Percentiles rank a stretch among this genome's conserved stretches.
Conservation (phyloP, 306 rosid species). For the Quercus cerris region DNA sequence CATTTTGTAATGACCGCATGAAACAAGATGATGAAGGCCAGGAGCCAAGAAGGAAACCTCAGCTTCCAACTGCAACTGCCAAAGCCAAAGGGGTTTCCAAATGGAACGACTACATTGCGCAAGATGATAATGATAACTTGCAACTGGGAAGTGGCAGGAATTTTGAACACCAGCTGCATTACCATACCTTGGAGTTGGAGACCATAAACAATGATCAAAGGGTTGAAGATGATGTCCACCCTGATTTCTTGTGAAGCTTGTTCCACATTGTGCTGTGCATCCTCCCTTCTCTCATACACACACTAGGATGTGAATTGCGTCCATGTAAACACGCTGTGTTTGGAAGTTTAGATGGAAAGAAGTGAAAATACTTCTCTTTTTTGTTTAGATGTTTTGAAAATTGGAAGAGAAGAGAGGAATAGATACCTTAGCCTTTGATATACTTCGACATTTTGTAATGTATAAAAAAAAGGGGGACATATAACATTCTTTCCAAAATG, state of each 20-base stretch:
- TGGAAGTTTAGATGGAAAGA: too few relatives aligned
- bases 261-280: too few relatives aligned
- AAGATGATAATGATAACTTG: constrained; percentile 30
- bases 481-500: too few relatives aligned
- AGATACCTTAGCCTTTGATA: too few relatives aligned
- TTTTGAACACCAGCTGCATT: constrained; percentile 1
- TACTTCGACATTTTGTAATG: too few relatives aligned
- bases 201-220: constrained; percentile 42
- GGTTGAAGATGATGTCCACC: constrained; percentile 79
- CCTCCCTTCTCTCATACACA: too few relatives aligned
- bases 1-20: neutral
- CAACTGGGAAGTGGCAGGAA: neutral
- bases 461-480: too few relatives aligned
- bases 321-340: too few relatives aligned
- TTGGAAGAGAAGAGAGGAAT: too few relatives aligned
- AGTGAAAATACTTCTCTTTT: too few relatives aligned
- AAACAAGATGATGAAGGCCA: constrained; percentile 4
- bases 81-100: constrained; percentile 36
- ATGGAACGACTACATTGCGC: constrained; percentile 59
- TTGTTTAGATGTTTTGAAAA: too few relatives aligned
- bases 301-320: too few relatives aligned
- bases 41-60: constrained; percentile 20
- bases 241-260: constrained; percentile 59
- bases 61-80: neutral
- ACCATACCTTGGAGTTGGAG: constrained; percentile 19